Conservation (phyloP, 129 eudicot genomes). For the Helichrysum umbraculigerum region DNA sequence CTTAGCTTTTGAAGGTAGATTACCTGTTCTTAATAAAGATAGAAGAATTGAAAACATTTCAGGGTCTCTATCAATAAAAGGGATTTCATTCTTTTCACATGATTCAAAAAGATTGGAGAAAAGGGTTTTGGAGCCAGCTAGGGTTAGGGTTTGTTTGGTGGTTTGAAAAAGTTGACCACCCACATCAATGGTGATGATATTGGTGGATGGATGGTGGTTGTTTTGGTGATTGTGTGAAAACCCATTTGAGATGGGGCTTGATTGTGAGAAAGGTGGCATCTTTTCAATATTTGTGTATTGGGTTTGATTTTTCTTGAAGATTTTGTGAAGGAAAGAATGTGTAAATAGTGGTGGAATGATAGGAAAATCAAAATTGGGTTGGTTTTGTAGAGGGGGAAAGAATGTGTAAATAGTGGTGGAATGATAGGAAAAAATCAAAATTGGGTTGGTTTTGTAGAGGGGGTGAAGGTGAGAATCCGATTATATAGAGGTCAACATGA, state of each 20-base stretch:
- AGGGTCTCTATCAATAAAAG: conserved; percentile 87
- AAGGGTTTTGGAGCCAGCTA: conserved; percentile 70
- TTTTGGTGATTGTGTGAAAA: conserved; percentile 32
- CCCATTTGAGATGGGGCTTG: conserved; percentile 42
- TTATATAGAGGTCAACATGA: conserved; percentile 1
- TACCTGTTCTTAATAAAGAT: conserved; percentile 81
- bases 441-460: conserved; percentile 27
- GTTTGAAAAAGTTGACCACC: conserved; percentile 93
- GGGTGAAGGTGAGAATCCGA: conserved; percentile 19
- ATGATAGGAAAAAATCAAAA: too few species aligned
- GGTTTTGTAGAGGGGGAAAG: neutral
- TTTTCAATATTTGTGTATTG: conserved; percentile 22
- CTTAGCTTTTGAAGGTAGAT: conserved; percentile 74
- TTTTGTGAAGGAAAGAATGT: conserved; percentile 10
- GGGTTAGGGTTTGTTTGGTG: conserved; percentile 75
- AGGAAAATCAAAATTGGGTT: too few species aligned
- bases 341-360: conserved; percentile 18
- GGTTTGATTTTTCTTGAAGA: conserved; percentile 20
- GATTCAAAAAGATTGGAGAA: conserved; percentile 48
- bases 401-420: conserved; percentile 18
- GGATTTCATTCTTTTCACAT: conserved; percentile 35
- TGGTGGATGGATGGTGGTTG: conserved; percentile 27
- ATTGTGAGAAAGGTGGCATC: conserved; percentile 73
- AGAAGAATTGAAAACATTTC: conserved; percentile 69
- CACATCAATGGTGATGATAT: conserved; percentile 71